Evolutionary conservation across 805 yeast species (phyloP).

Genomic region (Candida germanica): DNA sequence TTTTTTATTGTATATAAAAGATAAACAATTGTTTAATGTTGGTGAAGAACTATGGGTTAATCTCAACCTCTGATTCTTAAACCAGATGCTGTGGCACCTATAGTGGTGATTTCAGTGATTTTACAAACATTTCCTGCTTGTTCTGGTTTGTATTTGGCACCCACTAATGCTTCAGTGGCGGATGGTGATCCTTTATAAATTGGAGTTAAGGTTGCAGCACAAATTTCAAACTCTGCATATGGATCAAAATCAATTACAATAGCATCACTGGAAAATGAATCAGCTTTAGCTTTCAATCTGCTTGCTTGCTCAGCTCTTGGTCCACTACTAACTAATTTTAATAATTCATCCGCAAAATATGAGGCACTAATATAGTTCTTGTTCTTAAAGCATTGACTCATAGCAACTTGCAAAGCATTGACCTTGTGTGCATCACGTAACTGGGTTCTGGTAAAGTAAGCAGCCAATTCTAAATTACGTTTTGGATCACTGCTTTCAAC

Average conservation of each 20-base stretch:
- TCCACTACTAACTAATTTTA: constrained; percentile 67
- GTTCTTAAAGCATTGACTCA: constrained; percentile 85
- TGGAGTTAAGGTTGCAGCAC: constrained; percentile 85
- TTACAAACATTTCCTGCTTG: constrained; percentile 77
- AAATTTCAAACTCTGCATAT: constrained; percentile 84
- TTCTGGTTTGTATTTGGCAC: constrained; percentile 76
- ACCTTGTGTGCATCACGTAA: constrained; percentile 80
- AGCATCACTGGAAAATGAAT: constrained; percentile 77
- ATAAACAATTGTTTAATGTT: no score
- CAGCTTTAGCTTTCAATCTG: constrained; percentile 78
- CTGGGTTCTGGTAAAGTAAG: constrained; percentile 86
- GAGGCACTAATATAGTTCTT: constrained; percentile 89
- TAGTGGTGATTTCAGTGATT: constrained; percentile 69
- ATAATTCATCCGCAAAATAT: constrained; percentile 80
- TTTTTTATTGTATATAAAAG: no score
- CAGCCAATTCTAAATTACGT: constrained; percentile 91
- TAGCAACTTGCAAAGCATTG: constrained; percentile 91
- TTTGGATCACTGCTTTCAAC: constrained; percentile 68
- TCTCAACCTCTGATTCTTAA: constrained; percentile 42
- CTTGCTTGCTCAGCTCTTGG: constrained; percentile 86
- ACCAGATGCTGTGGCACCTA: constrained; percentile 94
- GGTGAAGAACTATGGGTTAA: no score
- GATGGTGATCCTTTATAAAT: constrained; percentile 72
- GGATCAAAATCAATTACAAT: constrained; percentile 91
- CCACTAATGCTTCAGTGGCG: constrained; percentile 80